phyloP scores from a whole-genome alignment of 2,329 filamentous ascomycete species.

The Coccinonectria pachysandricola region DNA sequence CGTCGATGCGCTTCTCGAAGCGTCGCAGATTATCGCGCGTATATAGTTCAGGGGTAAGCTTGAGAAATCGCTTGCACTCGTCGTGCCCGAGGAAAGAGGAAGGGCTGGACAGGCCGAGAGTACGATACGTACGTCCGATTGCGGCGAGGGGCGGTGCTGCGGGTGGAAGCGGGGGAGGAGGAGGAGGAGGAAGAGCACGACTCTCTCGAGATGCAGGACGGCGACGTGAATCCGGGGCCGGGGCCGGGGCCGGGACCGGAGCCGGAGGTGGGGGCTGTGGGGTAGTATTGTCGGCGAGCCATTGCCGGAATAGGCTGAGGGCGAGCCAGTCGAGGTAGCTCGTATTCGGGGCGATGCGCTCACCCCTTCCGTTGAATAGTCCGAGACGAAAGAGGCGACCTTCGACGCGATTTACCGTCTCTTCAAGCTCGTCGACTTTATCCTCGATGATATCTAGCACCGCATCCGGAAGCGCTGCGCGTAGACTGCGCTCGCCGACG shows the following conservation, averaged over 20 bases:
- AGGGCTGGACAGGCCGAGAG: slow-evolving; percentile 52
- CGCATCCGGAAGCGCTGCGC: slow-evolving; percentile 58
- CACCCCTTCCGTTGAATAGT: slow-evolving; percentile 67
- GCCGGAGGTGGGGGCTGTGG: slow-evolving; percentile 41
- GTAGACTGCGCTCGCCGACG: slow-evolving; percentile 63
- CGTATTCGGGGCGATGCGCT: slow-evolving; percentile 69
- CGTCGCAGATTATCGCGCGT: slow-evolving; percentile 73
- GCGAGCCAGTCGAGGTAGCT: slow-evolving; percentile 85
- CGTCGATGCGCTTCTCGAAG: slow-evolving; percentile 80
- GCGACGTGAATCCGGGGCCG: slow-evolving; percentile 20
- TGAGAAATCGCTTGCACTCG: slow-evolving; percentile 83
- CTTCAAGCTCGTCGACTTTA: slow-evolving; percentile 85
- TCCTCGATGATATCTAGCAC: slow-evolving; percentile 89
- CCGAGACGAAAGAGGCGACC: slow-evolving; percentile 72
- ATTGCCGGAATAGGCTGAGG: slow-evolving; percentile 79
- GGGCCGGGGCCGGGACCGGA: too few species aligned
- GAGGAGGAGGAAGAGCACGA: too few species aligned
- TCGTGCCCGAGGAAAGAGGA: slow-evolving; percentile 68
- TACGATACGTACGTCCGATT: slow-evolving; percentile 64
- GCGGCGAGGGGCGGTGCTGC: slow-evolving; percentile 41
- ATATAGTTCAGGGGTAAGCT: slow-evolving; percentile 72
- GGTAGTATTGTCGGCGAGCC: slow-evolving; percentile 83
- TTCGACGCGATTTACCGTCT: slow-evolving; percentile 70
- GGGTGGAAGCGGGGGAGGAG: slow-evolving; percentile 27
- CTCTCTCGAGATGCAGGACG: slow-evolving; percentile 19